Evolutionary conservation across 768 basidiomycete species (phyloP).

Genomic region (Pleurotus pulmonarius): DNA sequence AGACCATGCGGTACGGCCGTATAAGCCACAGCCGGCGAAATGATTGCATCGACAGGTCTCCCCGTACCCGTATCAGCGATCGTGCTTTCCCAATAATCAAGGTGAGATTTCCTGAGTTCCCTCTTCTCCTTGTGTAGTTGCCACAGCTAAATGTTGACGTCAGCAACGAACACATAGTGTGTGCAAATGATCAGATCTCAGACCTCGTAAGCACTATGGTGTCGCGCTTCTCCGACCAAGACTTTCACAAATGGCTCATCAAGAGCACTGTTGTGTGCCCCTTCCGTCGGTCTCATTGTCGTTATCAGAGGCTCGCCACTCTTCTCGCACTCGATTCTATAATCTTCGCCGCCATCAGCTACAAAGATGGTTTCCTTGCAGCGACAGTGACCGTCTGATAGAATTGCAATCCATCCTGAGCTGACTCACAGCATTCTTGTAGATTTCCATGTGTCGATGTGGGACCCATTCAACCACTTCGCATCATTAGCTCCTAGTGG

Average conservation of each 20-base stretch:
- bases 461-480: constrained; percentile 72
- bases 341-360: constrained; percentile 49
- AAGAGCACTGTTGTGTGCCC: constrained; percentile 8
- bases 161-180: constrained; percentile 17
- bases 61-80: constrained; percentile 54
- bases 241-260: constrained; percentile 36
- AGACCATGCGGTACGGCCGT: constrained; percentile 62
- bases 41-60: constrained; percentile 73
- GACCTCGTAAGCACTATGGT: constrained; percentile 40
- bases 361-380: background rate
- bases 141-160: constrained; percentile 46
- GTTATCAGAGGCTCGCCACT: constrained; percentile 54
- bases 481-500: background rate
- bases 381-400: background rate
- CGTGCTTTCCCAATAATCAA: constrained; percentile 62
- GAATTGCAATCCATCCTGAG: background rate
- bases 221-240: constrained; percentile 40
- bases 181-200: constrained; percentile 19
- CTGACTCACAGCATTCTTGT: constrained; percentile 33
- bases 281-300: constrained; percentile 37
- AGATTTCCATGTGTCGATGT: constrained; percentile 46
- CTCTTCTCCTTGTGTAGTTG: constrained; percentile 52
- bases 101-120: constrained; percentile 50
- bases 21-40: constrained; percentile 58
- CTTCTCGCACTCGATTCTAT: constrained; percentile 31